A percentile compares a stretch with the other conserved stretches of the same genome.
Conservation (phyloP, 805 yeast genomes). For the Wilhelminamyces savonicus region DNA sequence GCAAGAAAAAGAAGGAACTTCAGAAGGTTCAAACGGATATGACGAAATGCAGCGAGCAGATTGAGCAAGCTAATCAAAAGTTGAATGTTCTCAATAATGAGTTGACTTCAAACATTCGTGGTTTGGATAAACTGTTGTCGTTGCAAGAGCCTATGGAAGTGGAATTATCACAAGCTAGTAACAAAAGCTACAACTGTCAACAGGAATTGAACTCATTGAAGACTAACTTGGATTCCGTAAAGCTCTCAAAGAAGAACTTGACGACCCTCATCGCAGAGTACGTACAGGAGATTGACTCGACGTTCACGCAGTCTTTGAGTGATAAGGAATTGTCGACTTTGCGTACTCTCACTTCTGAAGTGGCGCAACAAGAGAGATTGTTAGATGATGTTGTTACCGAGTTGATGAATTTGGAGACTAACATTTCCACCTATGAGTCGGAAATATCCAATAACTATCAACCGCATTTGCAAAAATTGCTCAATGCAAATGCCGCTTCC, state of each 20-base stretch:
- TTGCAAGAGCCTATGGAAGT: conserved; percentile 39
- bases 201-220: conserved; percentile 36
- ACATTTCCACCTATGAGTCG: conserved; percentile 41
- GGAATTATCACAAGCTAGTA: conserved; percentile 34
- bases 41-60: conserved; percentile 24
- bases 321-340: conserved; percentile 42
- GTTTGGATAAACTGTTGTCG: conserved; percentile 38
- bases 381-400: conserved; percentile 35
- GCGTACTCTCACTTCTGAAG: conserved; percentile 20
- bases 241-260: conserved; percentile 25
- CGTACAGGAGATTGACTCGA: conserved; percentile 43
- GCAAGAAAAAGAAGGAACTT: conserved; percentile 45
- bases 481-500: no score
- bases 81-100: conserved; percentile 46
- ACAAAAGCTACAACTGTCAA: conserved; percentile 35
- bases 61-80: conserved; percentile 42
- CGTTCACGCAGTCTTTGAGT: conserved; percentile 49
- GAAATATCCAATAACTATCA: conserved; percentile 53
- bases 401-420: conserved; percentile 41
- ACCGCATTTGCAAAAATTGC: conserved; percentile 35
- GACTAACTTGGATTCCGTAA: conserved; percentile 28
- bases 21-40: conserved; percentile 10
- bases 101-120: conserved; percentile 25
- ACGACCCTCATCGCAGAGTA: conserved; percentile 37
- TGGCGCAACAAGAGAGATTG: conserved; percentile 33